Conservation (phyloP, 257 asterid species). For the Schizonepeta tenuifolia region DNA sequence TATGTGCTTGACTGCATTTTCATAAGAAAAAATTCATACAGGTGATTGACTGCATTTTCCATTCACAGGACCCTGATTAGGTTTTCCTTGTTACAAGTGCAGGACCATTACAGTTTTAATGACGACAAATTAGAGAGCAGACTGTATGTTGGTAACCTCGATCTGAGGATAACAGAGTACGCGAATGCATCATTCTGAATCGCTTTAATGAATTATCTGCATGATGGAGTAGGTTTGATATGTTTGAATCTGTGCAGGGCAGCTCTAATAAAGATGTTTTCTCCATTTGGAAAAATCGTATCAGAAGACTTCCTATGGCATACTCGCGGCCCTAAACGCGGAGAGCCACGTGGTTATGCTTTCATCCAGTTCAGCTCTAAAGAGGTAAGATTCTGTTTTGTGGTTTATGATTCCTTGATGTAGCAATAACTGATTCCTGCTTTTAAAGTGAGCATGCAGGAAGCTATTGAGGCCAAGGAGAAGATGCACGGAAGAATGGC, state of each 20-base stretch:
- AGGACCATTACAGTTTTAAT: constrained; percentile 47
- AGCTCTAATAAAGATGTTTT: constrained; percentile 82
- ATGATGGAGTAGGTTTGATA: neutral
- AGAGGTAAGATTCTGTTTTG: constrained; percentile 62
- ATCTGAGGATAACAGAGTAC: constrained; percentile 74
- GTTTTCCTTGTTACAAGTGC: constrained; percentile 29
- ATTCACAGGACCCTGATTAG: neutral
- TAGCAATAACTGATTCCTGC: constrained; percentile 49
- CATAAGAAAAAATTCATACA: neutral
- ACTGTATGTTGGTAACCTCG: constrained; percentile 84
- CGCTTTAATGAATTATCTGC: neutral
- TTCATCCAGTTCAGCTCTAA: constrained; percentile 79
- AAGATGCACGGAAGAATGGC: constrained; percentile 89
- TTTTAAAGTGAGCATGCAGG: constrained; percentile 97
- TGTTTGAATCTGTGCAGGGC: constrained; percentile 52
- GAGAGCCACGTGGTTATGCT: constrained; percentile 50
- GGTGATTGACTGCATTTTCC: neutral
- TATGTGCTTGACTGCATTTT: neutral
- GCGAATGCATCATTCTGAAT: constrained; percentile 9
- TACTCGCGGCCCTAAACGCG: constrained; percentile 90
- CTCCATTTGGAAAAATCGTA: constrained; percentile 62
- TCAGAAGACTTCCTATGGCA: constrained; percentile 97
- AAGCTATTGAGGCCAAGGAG: constrained; percentile 85
- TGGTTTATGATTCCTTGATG: neutral
- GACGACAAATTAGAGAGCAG: constrained; percentile 75